Evolutionary conservation across 78 protist species (phyloP), one percentile per base, ranked within the genome.

Genomic region (Dictyostelium capitatum): DNA sequence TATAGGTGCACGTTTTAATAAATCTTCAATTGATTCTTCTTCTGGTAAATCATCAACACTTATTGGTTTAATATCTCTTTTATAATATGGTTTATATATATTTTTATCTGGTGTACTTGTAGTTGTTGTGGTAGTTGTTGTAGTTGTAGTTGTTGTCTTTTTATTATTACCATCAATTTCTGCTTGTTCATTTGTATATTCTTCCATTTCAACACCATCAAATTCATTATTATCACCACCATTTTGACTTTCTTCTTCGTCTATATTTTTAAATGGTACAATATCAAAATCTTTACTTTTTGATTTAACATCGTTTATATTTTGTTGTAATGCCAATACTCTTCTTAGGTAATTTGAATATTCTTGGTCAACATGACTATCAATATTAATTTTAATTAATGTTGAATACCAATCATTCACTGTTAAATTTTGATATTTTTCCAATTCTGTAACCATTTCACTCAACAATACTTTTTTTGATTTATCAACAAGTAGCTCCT

Each of bases 361-460:
- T 47, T 74, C 84, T 6, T 50, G 9, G n/a, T 74, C 75, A 8
- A 47, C 15, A 12, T 77, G 80, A 8, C 70, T 10, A 77, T 47
- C 62, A 43, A 87, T 30, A 65, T 87, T 51, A 19, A 77, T 64
- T 50, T 87, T 87, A 3, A 87, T 77, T 30, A 87, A 50, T 30
- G 92, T 87, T 11, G 62, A 75, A 20, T 87, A 77, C 93, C 93
- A 87, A 65, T 87, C 93, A 77, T 77, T 77, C 1, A 87, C 56
- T 47, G 78, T 47, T 14, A 87, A 32, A 1, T 54, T 41, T 54
- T 87, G 93, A 12, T 46, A 20, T 50, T 32, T 87, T 6, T 87
- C 93, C 4, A 87, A 20, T 51, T 87, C 93, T 77, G 72, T 80
- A 4, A 87, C 46, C 2, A 62, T 32, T 6, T 78, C 69, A 19